A percentile compares a stretch with the other conserved stretches of the same genome.
Evolutionary conservation across 2,329 filamentous ascomycete genomes (phyloP).

Genomic region (Cylindrodendrum hubeiense): DNA sequence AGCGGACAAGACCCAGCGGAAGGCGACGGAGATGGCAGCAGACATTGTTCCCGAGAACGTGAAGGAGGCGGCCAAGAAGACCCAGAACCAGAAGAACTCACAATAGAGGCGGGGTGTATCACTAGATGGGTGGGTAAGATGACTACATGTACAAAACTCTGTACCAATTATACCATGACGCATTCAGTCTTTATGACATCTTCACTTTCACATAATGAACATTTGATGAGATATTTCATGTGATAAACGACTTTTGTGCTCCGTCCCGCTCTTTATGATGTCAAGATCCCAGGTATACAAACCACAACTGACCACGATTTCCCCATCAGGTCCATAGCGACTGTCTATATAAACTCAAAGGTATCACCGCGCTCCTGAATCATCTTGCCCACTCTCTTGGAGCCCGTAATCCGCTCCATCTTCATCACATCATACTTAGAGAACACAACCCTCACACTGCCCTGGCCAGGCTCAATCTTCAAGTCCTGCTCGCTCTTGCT

Average conservation of each 20-base stretch:
- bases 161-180: constrained; percentile 45
- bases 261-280: constrained; percentile 30
- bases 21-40: constrained; percentile 49
- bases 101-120: constrained; percentile 37
- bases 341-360: constrained; percentile 87
- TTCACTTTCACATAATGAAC: constrained; percentile 6
- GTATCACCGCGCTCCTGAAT: constrained; percentile 86
- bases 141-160: constrained; percentile 47
- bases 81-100: constrained; percentile 36
- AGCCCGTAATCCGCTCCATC: constrained; percentile 89
- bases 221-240: constrained; percentile 8
- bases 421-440: constrained; percentile 91
- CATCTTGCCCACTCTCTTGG: constrained; percentile 85
- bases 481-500: constrained; percentile 69
- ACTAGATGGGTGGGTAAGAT: constrained; percentile 31
- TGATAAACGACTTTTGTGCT: constrained; percentile 20
- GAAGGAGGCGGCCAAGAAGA: constrained; percentile 37
- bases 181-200: constrained; percentile 24
- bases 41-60: constrained; percentile 45
- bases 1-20: constrained; percentile 46
- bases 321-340: constrained; percentile 4
- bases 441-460: constrained; percentile 75
- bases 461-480: constrained; percentile 68
- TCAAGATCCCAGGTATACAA: constrained; percentile 10
- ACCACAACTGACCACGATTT: not conserved